Evolutionary conservation across 2,329 filamentous ascomycete genomes (phyloP).

Genomic region (Alternaria novae-zelandiae): DNA sequence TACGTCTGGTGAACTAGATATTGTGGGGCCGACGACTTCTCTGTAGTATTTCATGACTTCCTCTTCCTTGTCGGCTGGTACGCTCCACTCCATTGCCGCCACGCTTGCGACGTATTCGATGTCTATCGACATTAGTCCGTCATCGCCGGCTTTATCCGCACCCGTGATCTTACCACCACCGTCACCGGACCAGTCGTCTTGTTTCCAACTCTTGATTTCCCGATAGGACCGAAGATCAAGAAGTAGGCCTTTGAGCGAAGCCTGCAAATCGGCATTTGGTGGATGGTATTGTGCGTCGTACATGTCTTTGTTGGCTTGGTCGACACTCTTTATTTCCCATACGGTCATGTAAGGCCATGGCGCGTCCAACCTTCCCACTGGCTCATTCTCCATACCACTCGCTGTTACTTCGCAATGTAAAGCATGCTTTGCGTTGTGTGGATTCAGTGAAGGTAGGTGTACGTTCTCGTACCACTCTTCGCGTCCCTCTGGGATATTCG

Average conservation of each 20-base stretch:
- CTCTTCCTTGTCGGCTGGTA: slow-evolving; percentile 10
- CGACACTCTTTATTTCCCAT: slow-evolving; percentile 8
- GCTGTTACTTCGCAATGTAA: slow-evolving; percentile 21
- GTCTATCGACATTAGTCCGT: slow-evolving; percentile 14
- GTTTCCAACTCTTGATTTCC: slow-evolving; percentile 20
- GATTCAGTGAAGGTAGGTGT: slow-evolving; percentile 12
- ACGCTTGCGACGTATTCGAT: slow-evolving; percentile 17
- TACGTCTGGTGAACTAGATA: slow-evolving; percentile 15
- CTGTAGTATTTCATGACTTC: slow-evolving; percentile 19
- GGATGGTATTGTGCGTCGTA: slow-evolving; percentile 6
- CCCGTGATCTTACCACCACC: slow-evolving; percentile 10
- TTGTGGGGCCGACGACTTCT: slow-evolving; percentile 9
- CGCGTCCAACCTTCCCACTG: slow-evolving; percentile 20
- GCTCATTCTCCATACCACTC: slow-evolving; percentile 22
- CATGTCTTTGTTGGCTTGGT: slow-evolving; percentile 1
- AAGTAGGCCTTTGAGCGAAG: slow-evolving; percentile 9
- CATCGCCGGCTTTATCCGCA: not conserved
- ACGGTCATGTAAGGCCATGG: slow-evolving; percentile 22
- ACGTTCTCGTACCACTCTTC: slow-evolving; percentile 23
- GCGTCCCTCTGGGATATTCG: slow-evolving; percentile 18
- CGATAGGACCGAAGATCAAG: slow-evolving; percentile 20
- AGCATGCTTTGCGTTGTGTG: slow-evolving; percentile 8
- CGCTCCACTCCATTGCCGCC: slow-evolving; percentile 21
- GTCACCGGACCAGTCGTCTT: slow-evolving; percentile 18
- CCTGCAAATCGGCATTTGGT: not conserved